Evolutionary conservation across 1,284 basidiomycete species (phyloP).

Genomic region (Puccinia novopanici): DNA sequence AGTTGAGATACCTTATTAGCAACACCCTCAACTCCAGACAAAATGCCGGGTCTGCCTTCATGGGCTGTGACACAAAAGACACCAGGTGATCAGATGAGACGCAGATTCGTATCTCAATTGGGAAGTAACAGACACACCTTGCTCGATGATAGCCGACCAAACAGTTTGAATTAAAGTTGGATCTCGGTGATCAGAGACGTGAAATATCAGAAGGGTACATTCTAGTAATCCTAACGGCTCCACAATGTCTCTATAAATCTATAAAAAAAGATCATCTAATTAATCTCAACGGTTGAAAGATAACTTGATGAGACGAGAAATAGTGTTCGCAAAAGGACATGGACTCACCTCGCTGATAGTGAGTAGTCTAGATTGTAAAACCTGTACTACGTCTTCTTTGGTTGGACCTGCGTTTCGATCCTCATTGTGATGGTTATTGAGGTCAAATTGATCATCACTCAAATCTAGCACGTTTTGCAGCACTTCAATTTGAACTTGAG

Average conservation of each 20-base stretch:
- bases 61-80: slow-evolving; percentile 59
- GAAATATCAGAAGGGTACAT: slow-evolving; percentile 85
- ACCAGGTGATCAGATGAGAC: slow-evolving; percentile 18
- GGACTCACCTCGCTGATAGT: slow-evolving; percentile 62
- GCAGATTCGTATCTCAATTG: no score
- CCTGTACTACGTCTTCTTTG: slow-evolving; percentile 64
- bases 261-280: slow-evolving; percentile 21
- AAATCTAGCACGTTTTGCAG: slow-evolving; percentile 60
- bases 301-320: no score
- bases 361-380: slow-evolving; percentile 63
- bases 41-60: slow-evolving; percentile 55
- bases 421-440: slow-evolving; percentile 20
- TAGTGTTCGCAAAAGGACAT: no score
- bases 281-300: background rate
- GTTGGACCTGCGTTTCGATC: slow-evolving; percentile 51
- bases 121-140: slow-evolving; percentile 64
- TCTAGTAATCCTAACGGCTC: slow-evolving; percentile 80
- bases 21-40: slow-evolving; percentile 68
- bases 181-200: slow-evolving; percentile 89
- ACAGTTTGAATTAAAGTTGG: slow-evolving; percentile 76
- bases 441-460: slow-evolving; percentile 56
- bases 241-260: slow-evolving; percentile 88
- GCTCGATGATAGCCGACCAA: slow-evolving; percentile 83
- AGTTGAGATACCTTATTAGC: slow-evolving; percentile 70
- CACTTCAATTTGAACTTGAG: slow-evolving; percentile 90